phyloP scores from a whole-genome alignment of 208 protist species.

The Crithidia brevicula region DNA sequence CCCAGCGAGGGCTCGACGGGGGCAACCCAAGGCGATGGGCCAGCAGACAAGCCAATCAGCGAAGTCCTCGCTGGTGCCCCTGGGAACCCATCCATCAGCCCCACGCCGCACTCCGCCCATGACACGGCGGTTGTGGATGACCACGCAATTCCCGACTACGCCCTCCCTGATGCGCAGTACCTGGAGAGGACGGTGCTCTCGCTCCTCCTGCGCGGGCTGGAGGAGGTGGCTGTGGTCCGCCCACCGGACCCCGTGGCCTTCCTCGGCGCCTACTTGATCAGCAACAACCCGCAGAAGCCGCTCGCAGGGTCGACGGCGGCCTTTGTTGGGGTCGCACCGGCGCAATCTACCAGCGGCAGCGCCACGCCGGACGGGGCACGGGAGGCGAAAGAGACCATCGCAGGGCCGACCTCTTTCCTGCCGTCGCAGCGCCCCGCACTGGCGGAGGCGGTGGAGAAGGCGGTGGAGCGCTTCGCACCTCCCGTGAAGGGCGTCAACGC shows the following conservation, averaged over 20 bases:
- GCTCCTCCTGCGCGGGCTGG: slow-evolving; percentile 76
- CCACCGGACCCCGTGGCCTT: slow-evolving; percentile 84
- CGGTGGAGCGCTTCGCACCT: slow-evolving; percentile 11
- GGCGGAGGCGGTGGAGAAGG: slow-evolving; percentile 26
- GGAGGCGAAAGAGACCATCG: too few species aligned
- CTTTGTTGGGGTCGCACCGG: not conserved
- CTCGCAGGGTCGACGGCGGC: not conserved
- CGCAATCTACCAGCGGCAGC: not conserved
- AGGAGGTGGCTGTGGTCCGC: slow-evolving; percentile 66
- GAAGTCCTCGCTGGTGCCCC: too few species aligned
- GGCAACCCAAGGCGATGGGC: too few species aligned
- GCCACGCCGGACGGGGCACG: not conserved
- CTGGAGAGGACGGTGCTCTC: slow-evolving; percentile 80
- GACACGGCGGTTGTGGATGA: not conserved
- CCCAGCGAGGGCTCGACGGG: too few species aligned
- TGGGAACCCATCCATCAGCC: not conserved
- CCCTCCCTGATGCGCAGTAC: slow-evolving; percentile 76
- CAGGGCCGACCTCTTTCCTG: not conserved
- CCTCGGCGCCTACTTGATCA: slow-evolving; percentile 79
- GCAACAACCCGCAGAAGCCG: slow-evolving; percentile 84
- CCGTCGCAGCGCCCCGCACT: slow-evolving; percentile 17
- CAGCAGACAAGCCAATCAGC: too few species aligned
- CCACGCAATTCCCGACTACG: slow-evolving; percentile 53
- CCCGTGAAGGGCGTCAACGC: not conserved
- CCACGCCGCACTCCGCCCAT: not conserved